phyloP scores from a whole-genome alignment of 306 rosid genomes.

The Cucumis melo region DNA sequence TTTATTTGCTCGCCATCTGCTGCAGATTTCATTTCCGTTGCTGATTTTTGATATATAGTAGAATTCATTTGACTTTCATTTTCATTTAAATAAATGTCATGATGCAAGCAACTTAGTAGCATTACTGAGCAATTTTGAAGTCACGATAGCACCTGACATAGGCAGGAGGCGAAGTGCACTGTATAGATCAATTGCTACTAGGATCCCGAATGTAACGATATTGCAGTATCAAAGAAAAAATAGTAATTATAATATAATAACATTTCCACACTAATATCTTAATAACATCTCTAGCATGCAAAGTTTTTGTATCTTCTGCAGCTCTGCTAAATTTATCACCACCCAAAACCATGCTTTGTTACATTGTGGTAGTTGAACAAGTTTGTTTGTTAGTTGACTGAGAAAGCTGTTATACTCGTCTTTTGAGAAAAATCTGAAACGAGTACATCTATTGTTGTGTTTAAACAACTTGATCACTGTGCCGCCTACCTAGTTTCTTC shows the following conservation, averaged over 20 bases:
- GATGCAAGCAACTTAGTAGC: not conserved
- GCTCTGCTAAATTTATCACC: not conserved
- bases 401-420: not conserved
- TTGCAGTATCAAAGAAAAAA: too few relatives aligned
- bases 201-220: too few relatives aligned
- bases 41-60: not conserved
- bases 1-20: not conserved
- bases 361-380: not conserved
- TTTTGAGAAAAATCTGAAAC: not conserved
- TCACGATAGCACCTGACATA: too few relatives aligned
- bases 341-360: not conserved
- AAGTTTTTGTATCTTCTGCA: too few relatives aligned
- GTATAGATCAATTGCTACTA: too few relatives aligned
- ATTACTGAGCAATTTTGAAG: too few relatives aligned
- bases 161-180: too few relatives aligned
- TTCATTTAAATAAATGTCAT: not conserved
- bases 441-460: not conserved
- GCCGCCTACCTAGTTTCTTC: not conserved
- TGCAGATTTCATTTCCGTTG: not conserved
- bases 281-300: too few relatives aligned
- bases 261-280: too few relatives aligned
- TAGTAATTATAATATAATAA: too few relatives aligned
- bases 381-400: not conserved
- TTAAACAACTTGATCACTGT: not conserved
- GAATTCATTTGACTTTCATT: not conserved